phyloP scores from a whole-genome alignment of 805 yeast genomes.

The Candida pseudoglaebosa region DNA sequence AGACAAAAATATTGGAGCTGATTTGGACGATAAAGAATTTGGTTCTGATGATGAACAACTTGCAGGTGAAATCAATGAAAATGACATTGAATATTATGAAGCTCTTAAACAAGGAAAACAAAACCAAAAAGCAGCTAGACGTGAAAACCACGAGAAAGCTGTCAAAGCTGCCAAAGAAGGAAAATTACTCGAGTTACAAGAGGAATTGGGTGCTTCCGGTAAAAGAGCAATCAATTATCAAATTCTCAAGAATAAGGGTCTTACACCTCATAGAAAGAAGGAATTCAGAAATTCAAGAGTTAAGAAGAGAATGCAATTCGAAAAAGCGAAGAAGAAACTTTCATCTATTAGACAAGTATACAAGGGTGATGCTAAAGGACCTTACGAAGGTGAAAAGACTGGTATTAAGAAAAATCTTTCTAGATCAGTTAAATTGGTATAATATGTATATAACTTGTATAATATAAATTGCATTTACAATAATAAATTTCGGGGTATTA shows the following conservation, averaged over 20 bases:
- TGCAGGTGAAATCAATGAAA: conserved; percentile 41
- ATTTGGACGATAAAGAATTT: conserved; percentile 48
- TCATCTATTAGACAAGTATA: conserved; percentile 88
- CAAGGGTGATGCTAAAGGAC: conserved; percentile 59
- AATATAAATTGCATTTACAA: conserved; percentile 5
- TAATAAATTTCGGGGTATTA: conserved; percentile 4
- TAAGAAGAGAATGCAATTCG: conserved; percentile 97
- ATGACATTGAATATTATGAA: conserved; percentile 59
- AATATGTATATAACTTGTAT: conserved; percentile 5
- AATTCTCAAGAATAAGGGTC: conserved; percentile 93
- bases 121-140: conserved; percentile 51
- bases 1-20: conserved; percentile 52
- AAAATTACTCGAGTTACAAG: conserved; percentile 65
- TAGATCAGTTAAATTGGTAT: conserved; percentile 77
- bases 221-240: conserved; percentile 95
- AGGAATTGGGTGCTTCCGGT: conserved; percentile 69
- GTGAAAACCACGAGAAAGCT: conserved; percentile 65
- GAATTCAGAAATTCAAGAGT: conserved; percentile 94
- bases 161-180: conserved; percentile 82
- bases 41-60: conserved; percentile 44
- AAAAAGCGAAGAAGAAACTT: conserved; percentile 89
- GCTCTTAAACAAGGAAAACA: conserved; percentile 45
- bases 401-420: conserved; percentile 95
- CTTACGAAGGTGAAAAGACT: conserved; percentile 91
- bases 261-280: conserved; percentile 89